A percentile compares a stretch with the other conserved stretches of the same genome.
Evolutionary conservation across 352 stramenopile species (phyloP).

Genomic region (Pythium brachiatum): DNA sequence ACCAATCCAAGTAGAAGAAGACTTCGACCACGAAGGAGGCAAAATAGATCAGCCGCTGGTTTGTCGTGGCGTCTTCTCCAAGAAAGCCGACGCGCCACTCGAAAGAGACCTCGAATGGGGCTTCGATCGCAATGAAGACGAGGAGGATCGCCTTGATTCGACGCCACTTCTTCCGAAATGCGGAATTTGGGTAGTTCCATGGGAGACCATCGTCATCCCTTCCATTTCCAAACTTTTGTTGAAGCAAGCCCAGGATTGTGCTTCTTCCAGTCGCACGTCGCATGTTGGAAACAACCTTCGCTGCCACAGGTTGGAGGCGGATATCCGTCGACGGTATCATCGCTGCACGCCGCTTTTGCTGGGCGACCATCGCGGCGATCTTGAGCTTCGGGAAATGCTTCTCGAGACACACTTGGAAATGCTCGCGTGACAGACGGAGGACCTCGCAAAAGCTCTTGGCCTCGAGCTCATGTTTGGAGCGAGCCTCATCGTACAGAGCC

Average conservation of each 20-base stretch:
- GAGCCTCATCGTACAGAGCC: slow-evolving; percentile 19
- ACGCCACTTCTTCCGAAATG: slow-evolving; percentile 18
- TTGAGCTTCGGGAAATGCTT: slow-evolving; percentile 57
- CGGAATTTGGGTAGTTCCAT: slow-evolving; percentile 11
- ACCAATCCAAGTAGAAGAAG: slow-evolving; percentile 66
- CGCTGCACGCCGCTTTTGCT: slow-evolving; percentile 10
- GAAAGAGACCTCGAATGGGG: slow-evolving; percentile 23
- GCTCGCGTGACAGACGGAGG: slow-evolving; percentile 7
- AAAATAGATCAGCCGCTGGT: slow-evolving; percentile 37
- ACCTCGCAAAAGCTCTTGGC: slow-evolving; percentile 26
- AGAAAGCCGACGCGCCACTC: slow-evolving; percentile 22
- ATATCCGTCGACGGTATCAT: slow-evolving; percentile 16
- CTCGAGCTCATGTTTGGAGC: slow-evolving; percentile 17
- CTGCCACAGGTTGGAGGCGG: not conserved
- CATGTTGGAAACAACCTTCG: not conserved
- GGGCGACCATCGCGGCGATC: slow-evolving; percentile 41
- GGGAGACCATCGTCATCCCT: not conserved
- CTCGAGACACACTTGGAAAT: slow-evolving; percentile 29
- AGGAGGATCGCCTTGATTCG: slow-evolving; percentile 11
- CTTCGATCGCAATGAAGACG: slow-evolving; percentile 21
- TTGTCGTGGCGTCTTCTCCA: slow-evolving; percentile 22
- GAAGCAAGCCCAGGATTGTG: slow-evolving; percentile 7
- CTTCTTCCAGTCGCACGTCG: slow-evolving; percentile 4
- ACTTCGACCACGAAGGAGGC: slow-evolving; percentile 37
- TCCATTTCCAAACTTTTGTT: slow-evolving; percentile 1